phyloP scores from a whole-genome alignment of 2,329 filamentous ascomycete species.

The Ascochyta clinopodiicola region DNA sequence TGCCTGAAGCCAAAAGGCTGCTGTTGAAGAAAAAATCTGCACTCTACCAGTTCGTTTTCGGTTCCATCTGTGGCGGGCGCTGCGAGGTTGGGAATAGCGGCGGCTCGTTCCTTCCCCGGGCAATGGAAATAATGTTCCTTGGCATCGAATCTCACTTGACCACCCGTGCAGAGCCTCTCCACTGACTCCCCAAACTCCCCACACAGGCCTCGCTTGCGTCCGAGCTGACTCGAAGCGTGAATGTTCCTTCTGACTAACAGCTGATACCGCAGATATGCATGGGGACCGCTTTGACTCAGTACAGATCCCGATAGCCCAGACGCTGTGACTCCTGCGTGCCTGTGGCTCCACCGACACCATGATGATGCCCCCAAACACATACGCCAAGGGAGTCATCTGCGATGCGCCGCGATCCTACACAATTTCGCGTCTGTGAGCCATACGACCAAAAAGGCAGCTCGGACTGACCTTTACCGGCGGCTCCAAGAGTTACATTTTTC shows the following conservation, averaged over 20 bases:
- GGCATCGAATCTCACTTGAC: conserved; percentile 16
- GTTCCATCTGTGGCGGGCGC: conserved; percentile 23
- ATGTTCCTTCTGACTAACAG: conserved; percentile 21
- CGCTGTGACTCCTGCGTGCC: not conserved
- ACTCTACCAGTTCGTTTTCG: conserved; percentile 22
- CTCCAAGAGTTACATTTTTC: not conserved
- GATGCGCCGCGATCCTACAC: not conserved
- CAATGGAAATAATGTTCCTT: conserved; percentile 18
- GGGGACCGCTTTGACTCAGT: not conserved
- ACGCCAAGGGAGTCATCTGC: not conserved
- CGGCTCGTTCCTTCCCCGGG: conserved; percentile 38
- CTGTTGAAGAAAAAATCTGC: conserved; percentile 37
- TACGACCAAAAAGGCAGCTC: not conserved
- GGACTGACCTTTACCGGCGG: not conserved
- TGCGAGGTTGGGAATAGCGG: conserved; percentile 21
- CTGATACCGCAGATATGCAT: conserved; percentile 18
- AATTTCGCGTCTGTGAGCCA: not conserved
- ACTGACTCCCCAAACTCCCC: conserved; percentile 4
- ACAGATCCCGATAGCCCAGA: not conserved
- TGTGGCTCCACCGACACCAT: not conserved
- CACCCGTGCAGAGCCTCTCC: not conserved
- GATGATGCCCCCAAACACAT: not conserved
- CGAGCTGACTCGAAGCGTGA: conserved; percentile 21
- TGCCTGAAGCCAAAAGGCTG: conserved; percentile 13
- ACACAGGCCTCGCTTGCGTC: conserved; percentile 20